phyloP scores from a whole-genome alignment of 805 yeast genomes.

The Lachancea fermentati region DNA sequence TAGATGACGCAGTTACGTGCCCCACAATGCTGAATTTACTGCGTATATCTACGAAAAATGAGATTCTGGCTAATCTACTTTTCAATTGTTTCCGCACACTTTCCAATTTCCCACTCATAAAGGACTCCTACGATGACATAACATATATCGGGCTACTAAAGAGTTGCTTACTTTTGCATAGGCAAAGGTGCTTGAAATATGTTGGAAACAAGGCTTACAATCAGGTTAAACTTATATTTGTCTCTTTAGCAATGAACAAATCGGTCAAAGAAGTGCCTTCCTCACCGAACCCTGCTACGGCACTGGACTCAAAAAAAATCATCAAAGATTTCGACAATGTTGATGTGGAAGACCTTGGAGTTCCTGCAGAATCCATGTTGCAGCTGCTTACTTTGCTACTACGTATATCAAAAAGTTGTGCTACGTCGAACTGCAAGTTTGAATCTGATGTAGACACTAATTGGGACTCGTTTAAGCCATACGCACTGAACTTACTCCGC shows the following conservation, averaged over 20 bases:
- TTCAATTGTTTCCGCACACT: slow-evolving; percentile 39
- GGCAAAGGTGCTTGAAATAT: slow-evolving; percentile 36
- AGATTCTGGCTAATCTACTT: slow-evolving; percentile 32
- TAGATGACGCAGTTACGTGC: slow-evolving; percentile 23
- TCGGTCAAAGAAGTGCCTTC: slow-evolving; percentile 13
- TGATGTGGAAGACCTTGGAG: slow-evolving; percentile 32
- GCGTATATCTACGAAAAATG: slow-evolving; percentile 32
- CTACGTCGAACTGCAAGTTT: slow-evolving; percentile 31
- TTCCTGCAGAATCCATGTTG: slow-evolving; percentile 39
- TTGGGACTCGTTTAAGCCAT: slow-evolving; percentile 39
- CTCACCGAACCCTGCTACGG: slow-evolving; percentile 11
- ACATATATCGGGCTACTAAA: slow-evolving; percentile 39
- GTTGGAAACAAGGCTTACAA: slow-evolving; percentile 36
- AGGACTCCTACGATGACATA: slow-evolving; percentile 31
- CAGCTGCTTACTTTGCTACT: slow-evolving; percentile 46
- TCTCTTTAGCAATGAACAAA: slow-evolving; percentile 36
- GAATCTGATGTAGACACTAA: slow-evolving; percentile 20
- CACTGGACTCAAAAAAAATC: slow-evolving; percentile 12
- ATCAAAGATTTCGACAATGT: slow-evolving; percentile 41
- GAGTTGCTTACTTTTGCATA: slow-evolving; percentile 39
- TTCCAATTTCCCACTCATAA: slow-evolving; percentile 46
- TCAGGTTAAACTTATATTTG: slow-evolving; percentile 41
- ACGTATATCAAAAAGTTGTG: slow-evolving; percentile 37
- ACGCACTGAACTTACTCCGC: slow-evolving; percentile 43
- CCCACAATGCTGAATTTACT: slow-evolving; percentile 31